These are phyloP conservation scores for Gomphus bonarii DNA, from an alignment of 1,284 basidiomycete species.

Conservation along the genomic window DNA sequence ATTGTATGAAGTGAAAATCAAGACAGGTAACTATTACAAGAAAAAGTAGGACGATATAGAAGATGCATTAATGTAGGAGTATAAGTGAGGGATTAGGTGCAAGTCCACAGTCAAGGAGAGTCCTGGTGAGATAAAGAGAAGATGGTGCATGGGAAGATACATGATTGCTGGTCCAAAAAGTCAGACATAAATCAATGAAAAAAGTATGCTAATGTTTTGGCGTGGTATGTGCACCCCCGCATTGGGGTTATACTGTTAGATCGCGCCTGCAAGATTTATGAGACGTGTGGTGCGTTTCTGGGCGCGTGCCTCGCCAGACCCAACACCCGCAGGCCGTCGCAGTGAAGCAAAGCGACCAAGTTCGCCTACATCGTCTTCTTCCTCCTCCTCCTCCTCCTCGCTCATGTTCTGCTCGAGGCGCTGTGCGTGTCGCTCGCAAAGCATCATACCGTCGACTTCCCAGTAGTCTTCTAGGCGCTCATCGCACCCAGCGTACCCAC, in stretches of 20 bases:
- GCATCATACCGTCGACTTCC: constrained; percentile 73
- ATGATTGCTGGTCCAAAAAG: not conserved
- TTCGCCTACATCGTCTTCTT: constrained; percentile 14
- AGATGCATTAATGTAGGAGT: not conserved
- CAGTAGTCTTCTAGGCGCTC: constrained; percentile 70
- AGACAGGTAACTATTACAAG: not conserved
- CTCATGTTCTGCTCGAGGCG: constrained; percentile 16
- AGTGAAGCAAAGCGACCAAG: constrained; percentile 10
- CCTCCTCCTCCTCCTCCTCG: constrained; percentile 12
- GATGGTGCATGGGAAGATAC: not conserved
- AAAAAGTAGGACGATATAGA: not conserved
- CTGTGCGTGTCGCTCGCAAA: constrained; percentile 68
- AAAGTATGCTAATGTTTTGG: not conserved
- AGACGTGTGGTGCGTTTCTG: constrained; percentile 27
- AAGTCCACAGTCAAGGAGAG: not conserved
- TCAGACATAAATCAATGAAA: not conserved
- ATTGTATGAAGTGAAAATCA: not conserved
- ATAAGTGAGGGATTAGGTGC: not conserved
- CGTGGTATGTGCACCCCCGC: not conserved
- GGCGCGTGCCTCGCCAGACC: constrained; percentile 24
- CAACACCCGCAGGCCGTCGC: not conserved
- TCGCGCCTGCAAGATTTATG: constrained; percentile 18
- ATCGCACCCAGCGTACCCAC: constrained; percentile 27
- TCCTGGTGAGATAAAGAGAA: not conserved
- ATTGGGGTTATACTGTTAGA: not conserved